phyloP scores from a whole-genome alignment of 1,139 yeast species.

The Sugiyamaella pinicola region DNA sequence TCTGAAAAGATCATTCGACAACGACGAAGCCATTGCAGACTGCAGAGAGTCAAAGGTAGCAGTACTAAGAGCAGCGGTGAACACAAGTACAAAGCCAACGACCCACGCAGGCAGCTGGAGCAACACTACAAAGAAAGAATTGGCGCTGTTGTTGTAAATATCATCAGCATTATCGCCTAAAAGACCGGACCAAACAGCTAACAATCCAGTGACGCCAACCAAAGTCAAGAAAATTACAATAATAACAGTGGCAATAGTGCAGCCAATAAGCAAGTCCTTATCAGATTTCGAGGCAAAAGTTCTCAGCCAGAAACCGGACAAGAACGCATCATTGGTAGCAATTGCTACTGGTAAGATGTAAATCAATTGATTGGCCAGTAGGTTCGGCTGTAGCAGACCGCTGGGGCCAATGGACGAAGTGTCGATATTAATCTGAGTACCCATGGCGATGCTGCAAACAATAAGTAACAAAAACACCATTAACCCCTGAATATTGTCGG shows the following conservation, averaged over 20 bases:
- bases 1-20: conserved; percentile 86
- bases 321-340: conserved; percentile 83
- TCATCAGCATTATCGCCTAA: conserved; percentile 55
- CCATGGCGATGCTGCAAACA: conserved; percentile 79
- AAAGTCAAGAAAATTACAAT: conserved; percentile 65
- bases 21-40: conserved; percentile 84
- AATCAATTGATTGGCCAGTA: conserved; percentile 85
- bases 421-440: conserved; percentile 73
- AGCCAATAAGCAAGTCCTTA: conserved; percentile 73
- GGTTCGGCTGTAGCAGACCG: conserved; percentile 62
- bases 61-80: conserved; percentile 72
- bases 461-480: conserved; percentile 67
- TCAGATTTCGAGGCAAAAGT: conserved; percentile 86
- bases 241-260: conserved; percentile 70
- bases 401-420: conserved; percentile 62
- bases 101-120: conserved; percentile 85
- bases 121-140: conserved; percentile 63
- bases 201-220: conserved; percentile 79
- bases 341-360: conserved; percentile 86
- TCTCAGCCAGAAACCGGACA: conserved; percentile 92
- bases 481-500: conserved; percentile 85
- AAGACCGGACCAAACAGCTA: conserved; percentile 90
- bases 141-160: conserved; percentile 60
- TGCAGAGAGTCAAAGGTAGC: conserved; percentile 90
- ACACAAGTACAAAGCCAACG: conserved; percentile 77